Base-by-base conservation (phyloP, 371 early-diverging fungal genomes). In the Rhizopus microsporus region DNA sequence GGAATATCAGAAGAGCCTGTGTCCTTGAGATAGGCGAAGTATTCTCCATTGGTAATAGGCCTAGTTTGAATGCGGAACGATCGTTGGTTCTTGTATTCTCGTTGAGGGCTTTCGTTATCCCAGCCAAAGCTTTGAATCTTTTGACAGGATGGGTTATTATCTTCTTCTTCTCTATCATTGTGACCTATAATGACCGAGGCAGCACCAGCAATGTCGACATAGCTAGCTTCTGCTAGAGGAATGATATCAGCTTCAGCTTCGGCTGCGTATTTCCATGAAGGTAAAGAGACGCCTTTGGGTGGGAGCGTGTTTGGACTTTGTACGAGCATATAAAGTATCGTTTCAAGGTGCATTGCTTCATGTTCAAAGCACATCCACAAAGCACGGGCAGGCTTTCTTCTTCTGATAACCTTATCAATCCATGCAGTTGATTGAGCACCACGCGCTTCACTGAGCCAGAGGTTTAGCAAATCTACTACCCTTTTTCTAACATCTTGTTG, bases 281-380 rank as follows among this genome's bases (percentile, higher is more conserved):
- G 72, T 0, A 34, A 3, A 1, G 65, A 58, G 0, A 77, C 63
- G 31, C 57, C 59, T 48, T 68, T 29, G 7, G 81, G 83, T 35
- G 81, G 72, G 39, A 67, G 51, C 12, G 71, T 23, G 17, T 65
- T 64, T 3, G 71, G 75, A 40, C 80, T 79, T 68, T 93, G 96
- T 4, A 92, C 67, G 1, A 93, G 74, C 94, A 96, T 96, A 61
- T 94, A 93, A 7, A 94, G 63, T 13, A 96, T 56, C 0, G 89
- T 89, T 64, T 96, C 96, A 12, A 93, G 67, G 59, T 96, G 96
- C 94, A 94, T 88, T 1, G 88, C 93, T 63, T 94, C 92, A 60
- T 96, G 96, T 63, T 95, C 96, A 74, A 88, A 94, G 8, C 82
- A 78, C 92, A 93, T 93, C 85, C 85, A 90, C 12, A 93, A 32